These are phyloP conservation scores for Penicillium hordei DNA, from an alignment of 2,329 filamentous ascomycete genomes.

Conservation along the genomic window DNA sequence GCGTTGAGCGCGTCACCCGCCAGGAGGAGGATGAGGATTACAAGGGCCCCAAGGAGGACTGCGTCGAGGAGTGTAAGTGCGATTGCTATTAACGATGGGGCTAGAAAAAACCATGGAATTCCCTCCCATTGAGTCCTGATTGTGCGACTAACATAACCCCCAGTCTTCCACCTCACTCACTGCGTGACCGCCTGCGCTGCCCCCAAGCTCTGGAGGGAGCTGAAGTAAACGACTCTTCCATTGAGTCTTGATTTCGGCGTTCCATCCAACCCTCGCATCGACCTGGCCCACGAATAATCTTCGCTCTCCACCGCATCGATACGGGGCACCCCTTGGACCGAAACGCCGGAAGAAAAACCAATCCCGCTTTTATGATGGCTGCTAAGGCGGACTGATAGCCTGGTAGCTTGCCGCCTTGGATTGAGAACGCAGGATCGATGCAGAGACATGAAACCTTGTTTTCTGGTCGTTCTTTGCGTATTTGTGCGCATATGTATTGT, in stretches of 20 bases:
- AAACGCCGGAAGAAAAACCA: slow-evolving; percentile 9
- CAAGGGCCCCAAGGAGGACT: slow-evolving; percentile 83
- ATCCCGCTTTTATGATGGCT: slow-evolving; percentile 23
- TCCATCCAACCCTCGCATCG: slow-evolving; percentile 17
- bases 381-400: slow-evolving; percentile 15
- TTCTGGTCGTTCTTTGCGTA: slow-evolving; percentile 15
- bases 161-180: slow-evolving; percentile 98
- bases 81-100: not conserved
- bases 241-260: slow-evolving; percentile 13
- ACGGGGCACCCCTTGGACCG: slow-evolving; percentile 8
- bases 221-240: slow-evolving; percentile 67
- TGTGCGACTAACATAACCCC: slow-evolving; percentile 14
- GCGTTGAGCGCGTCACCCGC: slow-evolving; percentile 84
- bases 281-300: not conserved
- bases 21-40: slow-evolving; percentile 67
- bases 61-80: slow-evolving; percentile 95
- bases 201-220: slow-evolving; percentile 88
- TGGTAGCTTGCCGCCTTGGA: slow-evolving; percentile 24
- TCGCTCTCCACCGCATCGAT: slow-evolving; percentile 6
- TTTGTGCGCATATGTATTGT: slow-evolving; percentile 28
- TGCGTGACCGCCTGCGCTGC: slow-evolving; percentile 91
- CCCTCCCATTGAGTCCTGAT: not conserved
- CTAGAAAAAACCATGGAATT: not conserved
- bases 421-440: slow-evolving; percentile 20
- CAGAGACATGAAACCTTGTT: slow-evolving; percentile 6